These are phyloP conservation scores for Hemisphaericaspora lyxosophila DNA, from an alignment of 1,139 yeast species.

Conservation along the genomic window DNA sequence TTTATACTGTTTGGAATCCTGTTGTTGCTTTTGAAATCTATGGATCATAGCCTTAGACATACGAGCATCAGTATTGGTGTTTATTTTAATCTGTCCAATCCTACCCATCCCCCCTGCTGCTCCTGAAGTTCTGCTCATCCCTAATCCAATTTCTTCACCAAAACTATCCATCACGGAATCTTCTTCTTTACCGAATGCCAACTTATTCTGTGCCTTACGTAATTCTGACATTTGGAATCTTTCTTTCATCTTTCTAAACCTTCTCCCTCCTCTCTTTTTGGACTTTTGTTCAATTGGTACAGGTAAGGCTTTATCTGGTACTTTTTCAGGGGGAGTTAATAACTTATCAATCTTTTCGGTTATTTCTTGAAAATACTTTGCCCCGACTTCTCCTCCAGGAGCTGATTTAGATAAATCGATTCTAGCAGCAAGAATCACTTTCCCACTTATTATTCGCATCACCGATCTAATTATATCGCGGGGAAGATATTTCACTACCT, in stretches of 20 bases:
- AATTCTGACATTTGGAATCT: constrained; percentile 78
- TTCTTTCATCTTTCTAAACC: constrained; percentile 77
- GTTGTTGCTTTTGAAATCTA: constrained; percentile 32
- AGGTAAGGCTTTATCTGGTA: constrained; percentile 74
- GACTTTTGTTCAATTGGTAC: constrained; percentile 76
- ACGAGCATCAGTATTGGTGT: constrained; percentile 47
- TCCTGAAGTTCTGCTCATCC: constrained; percentile 58
- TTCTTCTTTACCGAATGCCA: constrained; percentile 79
- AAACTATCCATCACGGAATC: constrained; percentile 59
- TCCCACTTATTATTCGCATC: constrained; percentile 76
- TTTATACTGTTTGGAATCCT: constrained; percentile 9
- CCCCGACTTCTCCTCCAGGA: constrained; percentile 58
- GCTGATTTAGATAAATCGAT: constrained; percentile 56
- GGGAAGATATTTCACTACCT: constrained; percentile 54
- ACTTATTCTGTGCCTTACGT: constrained; percentile 78
- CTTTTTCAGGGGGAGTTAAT: constrained; percentile 73
- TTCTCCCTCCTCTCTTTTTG: constrained; percentile 83
- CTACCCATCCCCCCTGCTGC: constrained; percentile 19
- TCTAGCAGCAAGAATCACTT: constrained; percentile 79
- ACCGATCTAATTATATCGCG: constrained; percentile 66
- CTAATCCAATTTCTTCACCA: constrained; percentile 83
- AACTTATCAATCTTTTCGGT: constrained; percentile 65
- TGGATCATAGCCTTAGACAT: constrained; percentile 54
- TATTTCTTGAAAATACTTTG: constrained; percentile 59
- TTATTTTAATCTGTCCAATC: constrained; percentile 37